Evolutionary conservation across 1,284 basidiomycete species (phyloP).

Genomic region (Ganoderma leucocontextum): DNA sequence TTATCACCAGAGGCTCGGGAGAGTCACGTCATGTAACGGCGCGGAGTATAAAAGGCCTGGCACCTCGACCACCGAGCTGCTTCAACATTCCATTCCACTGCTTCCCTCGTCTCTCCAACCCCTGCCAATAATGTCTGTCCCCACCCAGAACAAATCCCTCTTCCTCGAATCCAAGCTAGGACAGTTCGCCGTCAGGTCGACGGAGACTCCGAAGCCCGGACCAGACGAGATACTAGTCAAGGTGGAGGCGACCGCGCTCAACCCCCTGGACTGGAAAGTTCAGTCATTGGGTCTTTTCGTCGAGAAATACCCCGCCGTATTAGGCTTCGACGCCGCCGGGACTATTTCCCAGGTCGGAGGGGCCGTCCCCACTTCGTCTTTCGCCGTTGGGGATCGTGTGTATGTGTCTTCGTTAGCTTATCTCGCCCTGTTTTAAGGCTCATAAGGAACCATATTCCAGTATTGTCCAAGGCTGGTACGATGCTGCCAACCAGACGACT

Average conservation of each 20-base stretch:
- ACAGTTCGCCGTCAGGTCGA: conserved; percentile 35
- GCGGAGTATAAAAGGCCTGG: not conserved
- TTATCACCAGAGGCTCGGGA: not conserved
- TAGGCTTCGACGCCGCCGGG: conserved; percentile 58
- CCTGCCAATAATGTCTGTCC: conserved; percentile 15
- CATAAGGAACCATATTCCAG: not conserved
- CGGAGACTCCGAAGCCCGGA: conserved; percentile 41
- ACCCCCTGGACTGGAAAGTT: conserved; percentile 53
- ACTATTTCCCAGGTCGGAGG: conserved; percentile 49
- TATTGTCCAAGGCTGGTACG: conserved; percentile 1
- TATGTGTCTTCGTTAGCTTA: conserved; percentile 37
- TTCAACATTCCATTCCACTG: not conserved
- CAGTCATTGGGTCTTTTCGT: conserved; percentile 43
- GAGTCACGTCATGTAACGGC: not conserved
- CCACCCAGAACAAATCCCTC: conserved; percentile 38
- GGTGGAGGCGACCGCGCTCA: conserved; percentile 48
- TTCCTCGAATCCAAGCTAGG: conserved; percentile 33
- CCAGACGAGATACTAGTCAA: conserved; percentile 52
- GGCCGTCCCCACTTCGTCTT: conserved; percentile 38
- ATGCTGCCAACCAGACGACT: not conserved
- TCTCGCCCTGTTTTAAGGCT: not conserved
- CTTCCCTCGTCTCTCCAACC: not conserved
- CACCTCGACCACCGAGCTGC: not conserved
- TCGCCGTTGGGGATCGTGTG: conserved; percentile 53
- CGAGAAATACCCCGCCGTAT: conserved; percentile 47